These are phyloP conservation scores for Exserohilum rostratum DNA, from an alignment of 2,329 filamentous ascomycete species.

Conservation along the genomic window DNA sequence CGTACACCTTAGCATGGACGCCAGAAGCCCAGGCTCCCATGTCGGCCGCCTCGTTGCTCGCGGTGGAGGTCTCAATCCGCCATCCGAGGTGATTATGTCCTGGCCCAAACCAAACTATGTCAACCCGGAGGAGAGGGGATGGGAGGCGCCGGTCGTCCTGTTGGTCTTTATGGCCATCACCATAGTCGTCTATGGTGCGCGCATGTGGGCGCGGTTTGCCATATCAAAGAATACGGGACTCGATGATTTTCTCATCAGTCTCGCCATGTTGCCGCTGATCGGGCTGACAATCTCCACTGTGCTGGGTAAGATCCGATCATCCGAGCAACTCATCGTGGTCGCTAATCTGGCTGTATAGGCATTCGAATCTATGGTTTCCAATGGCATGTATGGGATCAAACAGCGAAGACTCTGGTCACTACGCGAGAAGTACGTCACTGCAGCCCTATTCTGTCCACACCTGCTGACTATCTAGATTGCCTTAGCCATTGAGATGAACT, in stretches of 20 bases:
- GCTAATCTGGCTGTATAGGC: slow-evolving; percentile 31
- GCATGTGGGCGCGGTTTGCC: slow-evolving; percentile 55
- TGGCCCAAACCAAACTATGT: slow-evolving; percentile 58
- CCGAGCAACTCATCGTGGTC: too few species aligned
- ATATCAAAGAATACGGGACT: slow-evolving; percentile 55
- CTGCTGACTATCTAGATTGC: slow-evolving; percentile 30
- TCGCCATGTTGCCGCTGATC: slow-evolving; percentile 50
- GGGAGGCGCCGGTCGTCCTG: slow-evolving; percentile 52
- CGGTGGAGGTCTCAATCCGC: slow-evolving; percentile 45
- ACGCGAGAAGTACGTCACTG: slow-evolving; percentile 29
- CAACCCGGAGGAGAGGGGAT: slow-evolving; percentile 54
- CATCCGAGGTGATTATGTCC: slow-evolving; percentile 48
- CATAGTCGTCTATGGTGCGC: slow-evolving; percentile 50
- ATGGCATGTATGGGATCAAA: slow-evolving; percentile 45
- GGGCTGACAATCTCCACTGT: slow-evolving; percentile 38
- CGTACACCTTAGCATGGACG: slow-evolving; percentile 11
- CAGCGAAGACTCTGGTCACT: slow-evolving; percentile 22
- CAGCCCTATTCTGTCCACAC: not conserved
- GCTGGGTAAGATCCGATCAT: slow-evolving; percentile 27
- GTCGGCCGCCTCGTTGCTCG: slow-evolving; percentile 24
- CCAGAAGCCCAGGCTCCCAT: slow-evolving; percentile 4
- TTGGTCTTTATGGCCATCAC: slow-evolving; percentile 50
- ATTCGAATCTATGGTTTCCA: slow-evolving; percentile 40
- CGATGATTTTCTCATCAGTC: slow-evolving; percentile 55
- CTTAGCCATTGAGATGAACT: slow-evolving; percentile 41